Base-by-base conservation (phyloP, 2,329 filamentous ascomycete genomes). In the Hypoxylon sp. region DNA sequence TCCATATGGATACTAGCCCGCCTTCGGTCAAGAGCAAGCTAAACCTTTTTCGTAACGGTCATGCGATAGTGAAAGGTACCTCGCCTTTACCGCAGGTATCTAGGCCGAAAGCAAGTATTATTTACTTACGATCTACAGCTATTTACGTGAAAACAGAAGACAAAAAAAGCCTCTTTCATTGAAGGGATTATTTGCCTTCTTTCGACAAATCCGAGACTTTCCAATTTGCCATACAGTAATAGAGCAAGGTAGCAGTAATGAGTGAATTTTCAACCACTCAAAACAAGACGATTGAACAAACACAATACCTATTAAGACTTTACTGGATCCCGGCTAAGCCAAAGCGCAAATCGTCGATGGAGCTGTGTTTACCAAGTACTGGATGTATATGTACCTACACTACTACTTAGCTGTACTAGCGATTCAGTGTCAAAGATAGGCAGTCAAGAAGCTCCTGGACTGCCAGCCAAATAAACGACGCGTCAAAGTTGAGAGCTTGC, bases 211-310 rank as follows among this genome's bases (percentile, higher is more conserved):
- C 48, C 41, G 46, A 53, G 49, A 17, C 50, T 53, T 53, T 45
- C 25, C 36, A 45, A 32, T 52, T 48, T 58, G 43, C 21, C 21
- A 7, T 55, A 61, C 45, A 52, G 55, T 64, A 60, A 56, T 11
- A 61, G 32, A 49, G 28, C 14, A 38, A 51, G 53, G 60, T 64
- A 49, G 52, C n/a, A 68, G 25, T 36, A 28, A 62, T 65, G 65
- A 65, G 65, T 59, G 65, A 68, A 68, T 68, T 68, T 59, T 58
- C 10, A 25, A 28, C 41, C 61, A 55, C n/a, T 56, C 21, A 53
- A 48, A 32, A 30, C 28, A 30, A 30, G 28, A 30, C 28, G 6
- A 30, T 30, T 30, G 28, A 9, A 30, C 17, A 21, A 11, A n/a
- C 23, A 46, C 41, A 21, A n/a, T n/a, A n/a, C 34, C 34, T 36